phyloP scores from a whole-genome alignment of 2,329 filamentous ascomycete genomes.

The Hypoxylon sp. region DNA sequence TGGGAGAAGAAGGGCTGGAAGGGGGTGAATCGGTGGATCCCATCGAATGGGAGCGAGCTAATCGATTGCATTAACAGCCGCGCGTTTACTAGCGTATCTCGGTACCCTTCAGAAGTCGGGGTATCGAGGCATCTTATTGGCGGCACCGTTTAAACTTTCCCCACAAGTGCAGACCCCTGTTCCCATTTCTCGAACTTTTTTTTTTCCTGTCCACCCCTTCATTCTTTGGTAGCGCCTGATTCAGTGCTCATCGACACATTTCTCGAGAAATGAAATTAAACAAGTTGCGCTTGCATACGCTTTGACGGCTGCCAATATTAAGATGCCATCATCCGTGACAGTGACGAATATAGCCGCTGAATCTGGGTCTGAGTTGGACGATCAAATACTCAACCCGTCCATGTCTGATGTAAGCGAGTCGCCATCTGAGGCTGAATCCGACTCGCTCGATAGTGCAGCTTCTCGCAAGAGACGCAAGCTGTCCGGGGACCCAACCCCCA shows the following conservation, averaged over 20 bases:
- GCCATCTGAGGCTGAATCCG: slow-evolving; percentile 56
- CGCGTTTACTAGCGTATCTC: slow-evolving; percentile 40
- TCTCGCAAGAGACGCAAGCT: slow-evolving; percentile 55
- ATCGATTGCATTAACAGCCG: slow-evolving; percentile 35
- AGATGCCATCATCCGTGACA: slow-evolving; percentile 39
- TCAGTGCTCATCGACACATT: slow-evolving; percentile 23
- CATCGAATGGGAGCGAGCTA: slow-evolving; percentile 4
- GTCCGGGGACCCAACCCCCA: slow-evolving; percentile 48
- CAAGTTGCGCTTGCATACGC: slow-evolving; percentile 16
- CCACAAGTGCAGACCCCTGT: slow-evolving; percentile 31
- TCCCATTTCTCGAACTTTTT: slow-evolving; percentile 23
- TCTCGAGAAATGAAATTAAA: slow-evolving; percentile 16
- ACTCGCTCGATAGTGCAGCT: slow-evolving; percentile 58
- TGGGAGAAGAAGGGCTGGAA: slow-evolving; percentile 1
- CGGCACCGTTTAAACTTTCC: slow-evolving; percentile 8
- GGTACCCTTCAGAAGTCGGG: slow-evolving; percentile 13
- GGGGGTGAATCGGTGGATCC: neutral
- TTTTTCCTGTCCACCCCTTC: slow-evolving; percentile 20
- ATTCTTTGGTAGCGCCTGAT: slow-evolving; percentile 26
- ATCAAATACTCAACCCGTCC: slow-evolving; percentile 36
- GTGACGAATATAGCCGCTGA: slow-evolving; percentile 34
- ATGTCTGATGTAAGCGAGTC: slow-evolving; percentile 41
- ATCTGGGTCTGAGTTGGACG: slow-evolving; percentile 46
- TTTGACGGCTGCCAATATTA: slow-evolving; percentile 23
- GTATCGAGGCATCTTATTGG: slow-evolving; percentile 23